These are phyloP conservation scores for Suillus subalutaceus DNA, from an alignment of 768 basidiomycete genomes.

Conservation along the genomic window DNA sequence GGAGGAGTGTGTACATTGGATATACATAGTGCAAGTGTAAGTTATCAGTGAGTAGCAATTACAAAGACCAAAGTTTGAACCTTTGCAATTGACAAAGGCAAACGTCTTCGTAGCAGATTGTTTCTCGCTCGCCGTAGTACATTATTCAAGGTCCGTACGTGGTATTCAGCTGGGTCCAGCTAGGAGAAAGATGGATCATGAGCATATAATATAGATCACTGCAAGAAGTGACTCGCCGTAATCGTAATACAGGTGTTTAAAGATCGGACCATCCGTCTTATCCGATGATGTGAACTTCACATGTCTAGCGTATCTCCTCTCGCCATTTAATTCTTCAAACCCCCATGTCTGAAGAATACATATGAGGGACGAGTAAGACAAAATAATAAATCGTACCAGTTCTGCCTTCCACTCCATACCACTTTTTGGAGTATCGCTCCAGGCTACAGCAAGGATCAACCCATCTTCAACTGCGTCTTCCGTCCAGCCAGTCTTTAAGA, in stretches of 20 bases:
- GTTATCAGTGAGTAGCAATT: background rate
- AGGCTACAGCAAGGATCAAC: slow-evolving; percentile 39
- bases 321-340: slow-evolving; percentile 58
- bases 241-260: slow-evolving; percentile 64
- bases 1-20: background rate
- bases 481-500: slow-evolving; percentile 46
- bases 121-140: background rate
- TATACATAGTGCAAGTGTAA: background rate
- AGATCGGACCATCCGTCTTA: slow-evolving; percentile 52
- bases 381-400: slow-evolving; percentile 47
- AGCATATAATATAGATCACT: background rate
- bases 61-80: background rate
- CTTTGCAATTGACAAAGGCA: background rate
- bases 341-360: slow-evolving; percentile 54
- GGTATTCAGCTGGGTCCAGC: slow-evolving; percentile 21
- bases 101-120: background rate
- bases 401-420: slow-evolving; percentile 60
- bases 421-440: slow-evolving; percentile 69
- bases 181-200: slow-evolving; percentile 19
- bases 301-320: slow-evolving; percentile 62
- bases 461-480: slow-evolving; percentile 40
- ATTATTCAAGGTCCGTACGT: background rate
- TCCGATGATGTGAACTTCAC: slow-evolving; percentile 65
- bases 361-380: slow-evolving; percentile 1
- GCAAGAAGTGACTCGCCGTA: slow-evolving; percentile 51